Base-by-base conservation (phyloP, 2,329 filamentous ascomycete genomes). In the Cladosporium sphaerospermum region DNA sequence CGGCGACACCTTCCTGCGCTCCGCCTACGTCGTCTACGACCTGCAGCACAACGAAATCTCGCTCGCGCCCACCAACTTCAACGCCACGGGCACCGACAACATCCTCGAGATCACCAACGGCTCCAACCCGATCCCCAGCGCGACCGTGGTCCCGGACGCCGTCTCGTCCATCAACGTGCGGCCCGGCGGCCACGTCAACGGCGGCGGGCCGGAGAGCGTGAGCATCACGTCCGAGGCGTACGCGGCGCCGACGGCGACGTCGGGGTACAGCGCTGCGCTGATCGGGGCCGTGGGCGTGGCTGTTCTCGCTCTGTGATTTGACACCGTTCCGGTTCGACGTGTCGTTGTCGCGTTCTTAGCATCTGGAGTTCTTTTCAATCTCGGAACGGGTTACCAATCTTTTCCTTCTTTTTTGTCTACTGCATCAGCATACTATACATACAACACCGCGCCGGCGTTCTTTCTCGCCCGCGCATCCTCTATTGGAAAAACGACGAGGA, bases 1-100 rank as follows among this genome's bases (percentile, higher is more conserved):
- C 1, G 81, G 81, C 31, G 81, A 84, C 64, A 84, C 81, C 0
- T 84, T 84, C 69, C 68, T 84, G 13, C 78, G 81, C 52, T 80
- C 75, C 52, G 81, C 81, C 2, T 84, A 84, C 62, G 79, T 83
- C 42, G 81, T 84, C 2, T 84, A 83, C 65, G 80, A 84, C 56
- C 70, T 84, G 11, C 67, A 65, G 16, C 80, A 78, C 65, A 82
- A 84, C 64, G 72, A 82, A 62, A 82, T 84, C 59, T 79, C 77
- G 2, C 67, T 84, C 16, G 81, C 81, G 3, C 79, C 80, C 60
- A 83, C 81, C 2, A 77, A 77, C 56, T 83, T 83, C 72, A 81
- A 83, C 62, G 71, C 77, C 7, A 78, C 77, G 0, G 28, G 19
- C 42, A 63, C 64, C 14, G 69, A 75, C 57, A 71, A 78, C 55